These are phyloP conservation scores for Orobanche coerulescens DNA, from an alignment of 257 asterid genomes.

Conservation along the genomic window DNA sequence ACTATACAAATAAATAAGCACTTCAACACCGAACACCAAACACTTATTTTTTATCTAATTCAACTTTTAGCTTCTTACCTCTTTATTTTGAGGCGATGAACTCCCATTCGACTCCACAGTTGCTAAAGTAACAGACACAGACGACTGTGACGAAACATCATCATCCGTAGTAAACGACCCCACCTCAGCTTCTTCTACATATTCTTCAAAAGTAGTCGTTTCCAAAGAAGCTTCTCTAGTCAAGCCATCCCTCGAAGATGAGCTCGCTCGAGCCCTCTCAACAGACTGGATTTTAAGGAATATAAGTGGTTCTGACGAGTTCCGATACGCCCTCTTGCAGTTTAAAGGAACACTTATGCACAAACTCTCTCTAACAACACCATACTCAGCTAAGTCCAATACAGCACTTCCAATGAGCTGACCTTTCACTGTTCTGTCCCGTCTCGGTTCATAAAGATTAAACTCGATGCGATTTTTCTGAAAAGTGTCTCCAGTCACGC, in stretches of 20 bases:
- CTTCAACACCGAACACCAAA: neutral
- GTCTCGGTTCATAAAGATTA: slow-evolving; percentile 60
- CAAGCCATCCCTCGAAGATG: slow-evolving; percentile 42
- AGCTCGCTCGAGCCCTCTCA: slow-evolving; percentile 34
- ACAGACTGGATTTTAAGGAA: slow-evolving; percentile 46
- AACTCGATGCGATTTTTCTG: slow-evolving; percentile 65
- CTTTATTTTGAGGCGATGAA: slow-evolving; percentile 45
- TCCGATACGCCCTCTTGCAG: slow-evolving; percentile 68
- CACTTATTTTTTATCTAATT: no score
- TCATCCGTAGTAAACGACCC: slow-evolving; percentile 59
- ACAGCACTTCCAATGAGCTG: slow-evolving; percentile 72
- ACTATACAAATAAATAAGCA: neutral
- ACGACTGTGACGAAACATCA: slow-evolving; percentile 70
- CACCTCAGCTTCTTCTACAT: slow-evolving; percentile 66
- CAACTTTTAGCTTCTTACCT: slow-evolving; percentile 45
- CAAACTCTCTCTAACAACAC: slow-evolving; percentile 41
- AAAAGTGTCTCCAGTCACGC: slow-evolving; percentile 35
- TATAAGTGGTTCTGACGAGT: slow-evolving; percentile 59
- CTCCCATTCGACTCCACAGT: slow-evolving; percentile 51
- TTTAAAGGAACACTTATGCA: slow-evolving; percentile 41
- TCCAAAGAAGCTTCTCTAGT: slow-evolving; percentile 49
- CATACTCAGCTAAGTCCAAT: slow-evolving; percentile 66
- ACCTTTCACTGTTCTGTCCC: slow-evolving; percentile 60
- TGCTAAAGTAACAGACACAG: slow-evolving; percentile 47
- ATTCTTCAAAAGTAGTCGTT: slow-evolving; percentile 47